Evolutionary conservation across 345 rosid species (phyloP).

Genomic region (Hibiscus syriacus): DNA sequence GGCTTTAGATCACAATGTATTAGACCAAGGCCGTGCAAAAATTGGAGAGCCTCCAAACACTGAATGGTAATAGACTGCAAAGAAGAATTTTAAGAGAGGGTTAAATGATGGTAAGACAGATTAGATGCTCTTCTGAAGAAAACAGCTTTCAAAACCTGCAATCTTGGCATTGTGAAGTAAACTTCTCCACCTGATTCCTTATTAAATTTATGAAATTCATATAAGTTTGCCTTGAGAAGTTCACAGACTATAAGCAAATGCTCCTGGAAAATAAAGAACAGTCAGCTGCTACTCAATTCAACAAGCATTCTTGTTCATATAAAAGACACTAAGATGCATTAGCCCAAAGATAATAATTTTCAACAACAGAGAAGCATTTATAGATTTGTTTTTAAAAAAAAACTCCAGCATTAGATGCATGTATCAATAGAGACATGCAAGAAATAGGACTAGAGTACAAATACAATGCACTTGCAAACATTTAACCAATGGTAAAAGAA

Average conservation of each 20-base stretch:
- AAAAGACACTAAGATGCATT: not conserved
- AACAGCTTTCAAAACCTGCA: constrained; percentile 58
- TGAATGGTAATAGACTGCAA: constrained; percentile 94
- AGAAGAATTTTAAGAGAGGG: constrained; percentile 18
- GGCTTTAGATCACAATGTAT: constrained; percentile 98
- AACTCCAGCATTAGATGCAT: not conserved
- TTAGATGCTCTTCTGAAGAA: constrained; percentile 8
- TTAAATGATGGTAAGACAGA: constrained; percentile 17
- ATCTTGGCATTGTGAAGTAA: constrained; percentile 97
- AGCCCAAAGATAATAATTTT: not conserved
- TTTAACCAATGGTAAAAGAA: not conserved
- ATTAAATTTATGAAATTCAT: constrained; percentile 95
- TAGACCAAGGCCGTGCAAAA: constrained; percentile 90
- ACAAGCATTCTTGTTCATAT: not conserved
- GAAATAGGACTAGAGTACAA: not conserved
- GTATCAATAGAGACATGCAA: not conserved
- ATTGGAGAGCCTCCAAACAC: constrained; percentile 93
- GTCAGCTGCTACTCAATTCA: constrained; percentile 6
- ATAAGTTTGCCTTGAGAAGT: constrained; percentile 96
- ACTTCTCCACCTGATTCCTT: constrained; percentile 99
- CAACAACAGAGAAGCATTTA: not conserved
- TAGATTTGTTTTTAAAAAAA: not conserved
- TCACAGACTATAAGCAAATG: constrained; percentile 97
- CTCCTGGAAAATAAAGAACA: constrained; percentile 53
- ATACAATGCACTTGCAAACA: not conserved